These are phyloP conservation scores for Saccharomycopsis fermentans DNA, from an alignment of 805 yeast genomes.

Conservation along the genomic window DNA sequence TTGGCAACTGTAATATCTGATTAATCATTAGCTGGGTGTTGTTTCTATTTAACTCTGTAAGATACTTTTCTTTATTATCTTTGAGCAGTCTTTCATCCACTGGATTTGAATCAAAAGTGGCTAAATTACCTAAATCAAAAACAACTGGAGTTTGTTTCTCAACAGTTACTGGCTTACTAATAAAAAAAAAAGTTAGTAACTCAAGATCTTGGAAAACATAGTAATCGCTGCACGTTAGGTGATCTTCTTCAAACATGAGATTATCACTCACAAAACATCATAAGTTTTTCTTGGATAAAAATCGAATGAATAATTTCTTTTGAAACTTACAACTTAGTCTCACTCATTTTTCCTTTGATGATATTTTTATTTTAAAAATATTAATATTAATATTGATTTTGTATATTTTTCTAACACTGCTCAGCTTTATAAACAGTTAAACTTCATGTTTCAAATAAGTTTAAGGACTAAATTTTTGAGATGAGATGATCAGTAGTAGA, in stretches of 20 bases:
- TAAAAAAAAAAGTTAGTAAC: not conserved
- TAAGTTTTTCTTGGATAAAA: not conserved
- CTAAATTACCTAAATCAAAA: constrained; percentile 83
- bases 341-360: not conserved
- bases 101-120: constrained; percentile 85
- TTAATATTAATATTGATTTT: not conserved
- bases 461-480: not conserved
- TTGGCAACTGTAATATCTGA: constrained; percentile 83
- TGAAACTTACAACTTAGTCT: not conserved
- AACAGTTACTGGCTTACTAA: constrained; percentile 65
- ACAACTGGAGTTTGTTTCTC: constrained; percentile 84
- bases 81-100: constrained; percentile 52
- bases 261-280: too few relatives aligned
- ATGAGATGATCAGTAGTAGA: not conserved
- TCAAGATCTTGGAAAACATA: not conserved
- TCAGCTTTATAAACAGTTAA: not conserved
- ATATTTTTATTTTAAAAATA: not conserved
- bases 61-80: constrained; percentile 50
- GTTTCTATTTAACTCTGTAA: constrained; percentile 69
- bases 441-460: not conserved
- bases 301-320: not conserved
- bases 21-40: constrained; percentile 85
- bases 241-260: too few relatives aligned
- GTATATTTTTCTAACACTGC: not conserved
- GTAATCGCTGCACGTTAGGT: too few relatives aligned